Conservation (phyloP, 148 eudicot genomes). For the Dysphania ambrosioides region DNA sequence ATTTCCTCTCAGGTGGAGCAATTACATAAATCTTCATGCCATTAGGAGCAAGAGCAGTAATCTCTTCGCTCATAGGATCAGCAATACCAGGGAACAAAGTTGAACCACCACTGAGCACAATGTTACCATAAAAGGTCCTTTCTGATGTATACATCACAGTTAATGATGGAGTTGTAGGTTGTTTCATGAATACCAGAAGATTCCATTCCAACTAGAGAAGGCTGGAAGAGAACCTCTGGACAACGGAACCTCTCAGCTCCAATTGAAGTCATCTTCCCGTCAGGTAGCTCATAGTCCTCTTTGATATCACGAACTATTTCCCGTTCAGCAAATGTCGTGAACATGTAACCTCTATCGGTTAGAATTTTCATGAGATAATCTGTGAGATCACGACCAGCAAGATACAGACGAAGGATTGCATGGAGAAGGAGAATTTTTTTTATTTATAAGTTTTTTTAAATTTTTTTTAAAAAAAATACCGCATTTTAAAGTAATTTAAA, state of each 20-base stretch:
- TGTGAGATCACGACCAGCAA: constrained; percentile 37
- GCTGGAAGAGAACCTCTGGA: constrained; percentile 37
- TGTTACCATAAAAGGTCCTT: constrained; percentile 33
- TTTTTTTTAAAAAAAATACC: too few relatives aligned
- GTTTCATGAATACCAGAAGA: constrained; percentile 31
- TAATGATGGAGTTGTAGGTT: constrained; percentile 33
- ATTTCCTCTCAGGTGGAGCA: constrained; percentile 36
- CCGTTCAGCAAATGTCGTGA: constrained; percentile 36
- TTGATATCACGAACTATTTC: constrained; percentile 36
- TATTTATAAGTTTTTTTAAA: too few relatives aligned
- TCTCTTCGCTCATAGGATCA: constrained; percentile 38
- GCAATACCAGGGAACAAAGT: constrained; percentile 40
- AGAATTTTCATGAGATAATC: constrained; percentile 37
- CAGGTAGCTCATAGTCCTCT: constrained; percentile 35
- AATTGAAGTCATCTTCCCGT: constrained; percentile 34
- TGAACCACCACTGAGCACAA: constrained; percentile 39
- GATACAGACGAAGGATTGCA: constrained; percentile 32
- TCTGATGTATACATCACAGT: constrained; percentile 32
- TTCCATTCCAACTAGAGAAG: constrained; percentile 28
- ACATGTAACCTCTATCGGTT: constrained; percentile 35
- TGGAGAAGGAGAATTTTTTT: too few relatives aligned
- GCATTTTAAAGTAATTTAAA: too few relatives aligned
- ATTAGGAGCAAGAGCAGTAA: constrained; percentile 34
- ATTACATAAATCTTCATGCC: constrained; percentile 37
- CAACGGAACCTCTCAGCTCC: constrained; percentile 36